Conservation (phyloP, 148 eudicot species). For the Drosera capensis region DNA sequence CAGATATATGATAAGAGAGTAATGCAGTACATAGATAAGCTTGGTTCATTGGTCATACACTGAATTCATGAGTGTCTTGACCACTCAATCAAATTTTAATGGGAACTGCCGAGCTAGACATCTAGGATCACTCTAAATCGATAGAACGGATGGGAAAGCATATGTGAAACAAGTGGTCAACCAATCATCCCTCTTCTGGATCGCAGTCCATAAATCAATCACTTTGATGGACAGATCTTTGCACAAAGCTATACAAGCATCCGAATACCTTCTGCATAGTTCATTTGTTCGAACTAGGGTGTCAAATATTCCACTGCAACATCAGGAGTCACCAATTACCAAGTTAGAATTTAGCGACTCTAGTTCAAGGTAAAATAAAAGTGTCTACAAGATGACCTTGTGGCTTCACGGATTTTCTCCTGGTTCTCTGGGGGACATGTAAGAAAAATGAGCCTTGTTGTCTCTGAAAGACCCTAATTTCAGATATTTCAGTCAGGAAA, state of each 20-base stretch:
- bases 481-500: slow-evolving; percentile 7
- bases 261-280: slow-evolving; percentile 62
- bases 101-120: no score
- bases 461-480: slow-evolving; percentile 65
- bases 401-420: slow-evolving; percentile 32
- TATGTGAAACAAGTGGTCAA: slow-evolving; percentile 69
- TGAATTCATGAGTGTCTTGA: no score
- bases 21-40: no score
- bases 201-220: slow-evolving; percentile 74
- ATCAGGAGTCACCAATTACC: slow-evolving; percentile 7
- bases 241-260: slow-evolving; percentile 65
- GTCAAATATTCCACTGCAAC: slow-evolving; percentile 28
- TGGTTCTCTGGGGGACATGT: slow-evolving; percentile 80
- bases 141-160: slow-evolving; percentile 16
- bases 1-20: no score
- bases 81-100: no score
- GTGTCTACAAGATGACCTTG: slow-evolving; percentile 27
- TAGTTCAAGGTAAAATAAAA: background rate
- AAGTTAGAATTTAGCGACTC: no score
- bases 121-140: no score
- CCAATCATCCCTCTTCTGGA: slow-evolving; percentile 78
- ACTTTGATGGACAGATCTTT: slow-evolving; percentile 53
- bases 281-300: slow-evolving; percentile 84
- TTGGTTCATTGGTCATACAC: no score
- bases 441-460: slow-evolving; percentile 66